These are phyloP conservation scores for Eucalyptus marginata DNA, from an alignment of 345 rosid species.

Conservation along the genomic window DNA sequence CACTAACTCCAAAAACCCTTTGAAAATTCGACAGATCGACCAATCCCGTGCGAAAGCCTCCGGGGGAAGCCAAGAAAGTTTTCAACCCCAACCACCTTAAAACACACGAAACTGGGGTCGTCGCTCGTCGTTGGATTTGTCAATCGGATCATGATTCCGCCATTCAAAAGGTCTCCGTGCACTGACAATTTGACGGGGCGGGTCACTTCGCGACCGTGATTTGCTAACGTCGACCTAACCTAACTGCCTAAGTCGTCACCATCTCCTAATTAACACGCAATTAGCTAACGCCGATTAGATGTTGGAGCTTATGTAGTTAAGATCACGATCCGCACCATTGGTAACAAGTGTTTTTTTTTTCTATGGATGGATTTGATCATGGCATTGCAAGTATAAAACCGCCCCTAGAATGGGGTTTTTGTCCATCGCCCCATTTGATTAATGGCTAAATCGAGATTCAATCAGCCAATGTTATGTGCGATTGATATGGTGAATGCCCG, in stretches of 20 bases:
- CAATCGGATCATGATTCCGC: neutral
- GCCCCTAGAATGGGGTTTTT: neutral
- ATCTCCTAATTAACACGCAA: neutral
- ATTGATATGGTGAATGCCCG: neutral
- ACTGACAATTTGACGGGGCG: neutral
- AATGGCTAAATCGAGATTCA: neutral
- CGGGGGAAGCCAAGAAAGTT: neutral
- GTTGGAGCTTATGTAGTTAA: neutral
- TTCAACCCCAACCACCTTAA: conserved; percentile 2
- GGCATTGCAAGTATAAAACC: neutral
- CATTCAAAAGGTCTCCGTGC: neutral
- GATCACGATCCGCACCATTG: neutral
- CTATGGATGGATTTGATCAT: neutral
- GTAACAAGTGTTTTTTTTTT: neutral
- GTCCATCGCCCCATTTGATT: neutral
- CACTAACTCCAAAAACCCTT: neutral
- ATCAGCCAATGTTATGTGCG: neutral
- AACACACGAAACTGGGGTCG: neutral
- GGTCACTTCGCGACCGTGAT: neutral
- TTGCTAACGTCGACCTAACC: conserved; percentile 1
- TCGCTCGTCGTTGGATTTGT: neutral
- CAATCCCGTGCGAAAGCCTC: neutral
- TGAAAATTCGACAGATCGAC: neutral
- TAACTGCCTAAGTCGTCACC: neutral
- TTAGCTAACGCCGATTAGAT: neutral